Evolutionary conservation across 2,329 filamentous ascomycete genomes (phyloP).

Genomic region (Tolypocladium capitatum): DNA sequence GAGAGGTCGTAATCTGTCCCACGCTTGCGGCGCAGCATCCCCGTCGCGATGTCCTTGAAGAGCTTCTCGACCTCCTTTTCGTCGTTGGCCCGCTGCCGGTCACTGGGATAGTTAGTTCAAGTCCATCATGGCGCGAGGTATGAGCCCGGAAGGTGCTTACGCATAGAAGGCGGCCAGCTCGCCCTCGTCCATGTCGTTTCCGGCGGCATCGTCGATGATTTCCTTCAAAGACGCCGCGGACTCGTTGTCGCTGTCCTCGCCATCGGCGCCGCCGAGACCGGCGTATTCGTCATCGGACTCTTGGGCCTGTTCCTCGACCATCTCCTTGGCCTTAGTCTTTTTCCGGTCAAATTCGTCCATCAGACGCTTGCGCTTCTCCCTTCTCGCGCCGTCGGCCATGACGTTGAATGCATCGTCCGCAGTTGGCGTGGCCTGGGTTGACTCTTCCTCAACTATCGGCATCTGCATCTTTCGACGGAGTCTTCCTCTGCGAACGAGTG

Average conservation of each 20-base stretch:
- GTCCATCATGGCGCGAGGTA: background rate
- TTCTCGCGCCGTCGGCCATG: slow-evolving; percentile 53
- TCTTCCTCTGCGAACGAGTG: slow-evolving; percentile 47
- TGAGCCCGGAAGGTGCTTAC: slow-evolving; percentile 40
- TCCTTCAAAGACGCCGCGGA: slow-evolving; percentile 58
- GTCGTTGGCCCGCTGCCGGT: slow-evolving; percentile 66
- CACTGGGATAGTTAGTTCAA: slow-evolving; percentile 31
- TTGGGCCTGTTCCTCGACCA: slow-evolving; percentile 87
- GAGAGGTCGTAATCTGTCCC: slow-evolving; percentile 73
- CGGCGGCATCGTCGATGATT: slow-evolving; percentile 80
- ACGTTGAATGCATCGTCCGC: slow-evolving; percentile 46
- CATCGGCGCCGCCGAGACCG: slow-evolving; percentile 77
- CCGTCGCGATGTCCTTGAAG: slow-evolving; percentile 84
- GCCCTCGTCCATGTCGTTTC: slow-evolving; percentile 65
- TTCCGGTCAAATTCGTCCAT: slow-evolving; percentile 62
- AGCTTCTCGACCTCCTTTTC: slow-evolving; percentile 84
- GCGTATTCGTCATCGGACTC: slow-evolving; percentile 98
- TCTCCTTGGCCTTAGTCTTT: slow-evolving; percentile 72
- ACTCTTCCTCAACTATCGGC: slow-evolving; percentile 1
- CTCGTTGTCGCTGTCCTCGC: slow-evolving; percentile 71
- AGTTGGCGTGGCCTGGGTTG: slow-evolving; percentile 2
- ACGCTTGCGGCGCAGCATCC: slow-evolving; percentile 72
- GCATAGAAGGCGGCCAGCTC: slow-evolving; percentile 78
- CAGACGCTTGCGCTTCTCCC: slow-evolving; percentile 37
- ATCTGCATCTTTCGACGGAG: slow-evolving; percentile 30